Conservation (phyloP, 2,329 filamentous ascomycete genomes). For the Diaporthe aspalathi region DNA sequence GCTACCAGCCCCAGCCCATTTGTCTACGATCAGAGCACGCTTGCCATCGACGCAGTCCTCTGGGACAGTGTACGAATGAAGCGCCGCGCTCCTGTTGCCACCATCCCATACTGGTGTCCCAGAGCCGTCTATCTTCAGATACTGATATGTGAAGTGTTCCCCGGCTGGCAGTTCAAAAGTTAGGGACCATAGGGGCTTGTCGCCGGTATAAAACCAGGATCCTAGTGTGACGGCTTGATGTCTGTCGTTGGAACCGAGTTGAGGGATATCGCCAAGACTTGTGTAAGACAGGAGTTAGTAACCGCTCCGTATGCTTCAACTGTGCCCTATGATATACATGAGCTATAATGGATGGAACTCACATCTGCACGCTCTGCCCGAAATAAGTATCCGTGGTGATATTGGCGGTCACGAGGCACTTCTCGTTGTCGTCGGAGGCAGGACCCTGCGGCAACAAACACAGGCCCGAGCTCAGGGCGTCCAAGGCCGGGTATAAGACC, state of each 20-base stretch:
- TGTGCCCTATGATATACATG: too few relatives aligned
- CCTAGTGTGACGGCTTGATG: slow-evolving; percentile 18
- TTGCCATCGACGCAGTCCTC: background rate
- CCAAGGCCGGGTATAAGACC: background rate
- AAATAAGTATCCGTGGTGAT: background rate
- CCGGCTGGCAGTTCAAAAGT: background rate
- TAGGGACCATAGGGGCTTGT: slow-evolving; percentile 1
- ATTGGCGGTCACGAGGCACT: slow-evolving; percentile 10
- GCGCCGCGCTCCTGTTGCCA: background rate
- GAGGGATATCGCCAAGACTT: slow-evolving; percentile 4
- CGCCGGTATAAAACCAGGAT: background rate
- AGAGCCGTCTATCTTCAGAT: background rate
- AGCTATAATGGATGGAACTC: background rate
- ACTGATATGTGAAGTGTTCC: background rate
- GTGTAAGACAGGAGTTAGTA: background rate
- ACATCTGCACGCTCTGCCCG: slow-evolving; percentile 11
- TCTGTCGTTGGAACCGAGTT: background rate
- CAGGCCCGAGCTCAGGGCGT: background rate
- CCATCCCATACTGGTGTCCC: slow-evolving; percentile 4
- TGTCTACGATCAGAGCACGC: background rate
- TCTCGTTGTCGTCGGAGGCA: background rate
- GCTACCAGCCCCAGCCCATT: background rate
- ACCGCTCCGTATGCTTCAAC: accelerated
- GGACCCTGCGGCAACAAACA: background rate
- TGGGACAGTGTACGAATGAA: background rate